Percentiles rank a stretch among this genome's conserved stretches.
phyloP scores from a whole-genome alignment of 768 basidiomycete species.

The Boletus insuetus region DNA sequence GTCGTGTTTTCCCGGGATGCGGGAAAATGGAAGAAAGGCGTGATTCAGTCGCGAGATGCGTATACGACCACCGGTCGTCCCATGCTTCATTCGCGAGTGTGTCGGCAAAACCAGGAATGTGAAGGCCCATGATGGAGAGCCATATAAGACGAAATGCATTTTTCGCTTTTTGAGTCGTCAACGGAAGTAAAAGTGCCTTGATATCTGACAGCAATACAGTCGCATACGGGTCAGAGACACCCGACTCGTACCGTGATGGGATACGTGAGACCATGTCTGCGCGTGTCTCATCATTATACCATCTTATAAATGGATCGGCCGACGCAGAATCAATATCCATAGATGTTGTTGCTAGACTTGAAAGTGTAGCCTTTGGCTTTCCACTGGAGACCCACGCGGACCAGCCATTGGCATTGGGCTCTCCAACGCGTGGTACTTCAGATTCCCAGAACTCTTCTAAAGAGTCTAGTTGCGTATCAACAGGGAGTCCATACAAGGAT shows the following conservation, averaged over 20 bases:
- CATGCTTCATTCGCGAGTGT: slow-evolving; percentile 42
- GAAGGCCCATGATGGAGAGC: slow-evolving; percentile 69
- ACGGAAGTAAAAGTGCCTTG: slow-evolving; percentile 49
- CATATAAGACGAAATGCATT: slow-evolving; percentile 62
- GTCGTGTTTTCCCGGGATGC: slow-evolving; percentile 24
- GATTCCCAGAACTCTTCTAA: slow-evolving; percentile 87
- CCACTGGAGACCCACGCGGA: slow-evolving; percentile 52
- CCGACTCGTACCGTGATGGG: slow-evolving; percentile 54
- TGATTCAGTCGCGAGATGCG: slow-evolving; percentile 42
- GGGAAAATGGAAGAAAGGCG: slow-evolving; percentile 58
- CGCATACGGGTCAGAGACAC: slow-evolving; percentile 64
- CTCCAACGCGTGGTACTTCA: slow-evolving; percentile 74
- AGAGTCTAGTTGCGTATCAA: slow-evolving; percentile 49
- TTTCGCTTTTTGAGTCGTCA: slow-evolving; percentile 46
- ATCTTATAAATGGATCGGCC: slow-evolving; percentile 65
- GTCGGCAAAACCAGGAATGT: slow-evolving; percentile 62
- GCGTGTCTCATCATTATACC: slow-evolving; percentile 57
- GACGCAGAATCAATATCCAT: slow-evolving; percentile 25
- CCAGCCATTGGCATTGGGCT: slow-evolving; percentile 67
- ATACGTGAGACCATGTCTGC: slow-evolving; percentile 43
- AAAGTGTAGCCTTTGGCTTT: slow-evolving; percentile 31
- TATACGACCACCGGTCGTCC: slow-evolving; percentile 70
- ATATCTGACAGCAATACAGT: slow-evolving; percentile 75
- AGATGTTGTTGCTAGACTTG: slow-evolving; percentile 4
- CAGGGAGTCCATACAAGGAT: slow-evolving; percentile 39